Percentiles rank a stretch among this genome's conserved stretches.
These are phyloP conservation scores for Cryptococcus floricola DNA, from an alignment of 1,284 basidiomycete genomes.

Conservation along the genomic window DNA sequence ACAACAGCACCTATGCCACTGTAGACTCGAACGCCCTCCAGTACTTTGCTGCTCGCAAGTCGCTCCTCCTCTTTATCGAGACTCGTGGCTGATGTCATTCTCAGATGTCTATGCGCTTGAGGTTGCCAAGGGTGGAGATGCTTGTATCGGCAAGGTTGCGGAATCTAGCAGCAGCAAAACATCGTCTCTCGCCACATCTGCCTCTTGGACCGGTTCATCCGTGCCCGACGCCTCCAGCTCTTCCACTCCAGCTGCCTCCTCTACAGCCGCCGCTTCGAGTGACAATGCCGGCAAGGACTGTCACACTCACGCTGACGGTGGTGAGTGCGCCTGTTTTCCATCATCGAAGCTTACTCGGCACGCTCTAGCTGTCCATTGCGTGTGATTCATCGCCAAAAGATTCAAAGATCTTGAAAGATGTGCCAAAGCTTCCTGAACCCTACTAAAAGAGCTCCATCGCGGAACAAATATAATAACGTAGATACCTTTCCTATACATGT, in stretches of 20 bases:
- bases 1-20: constrained; percentile 38
- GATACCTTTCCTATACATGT: too few species aligned
- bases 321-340: constrained; percentile 2
- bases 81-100: neutral
- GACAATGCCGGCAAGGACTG: constrained; percentile 24
- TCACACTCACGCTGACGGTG: constrained; percentile 43
- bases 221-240: neutral
- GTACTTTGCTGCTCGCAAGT: constrained; percentile 45
- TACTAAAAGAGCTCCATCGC: too few species aligned
- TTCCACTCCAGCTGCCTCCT: constrained; percentile 7
- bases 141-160: constrained; percentile 33
- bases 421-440: too few species aligned
- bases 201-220: neutral
- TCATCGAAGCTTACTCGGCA: neutral
- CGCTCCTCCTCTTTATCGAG: neutral
- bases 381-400: neutral
- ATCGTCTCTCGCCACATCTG: constrained; percentile 9
- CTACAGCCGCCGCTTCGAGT: constrained; percentile 9
- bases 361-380: constrained; percentile 12
- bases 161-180: constrained; percentile 9
- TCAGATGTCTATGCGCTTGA: constrained; percentile 45
- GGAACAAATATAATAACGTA: too few species aligned
- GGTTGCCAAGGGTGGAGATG: constrained; percentile 39
- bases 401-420: too few species aligned
- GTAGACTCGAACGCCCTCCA: constrained; percentile 49